These are phyloP conservation scores for Collybiopsis luxurians DNA, from an alignment of 768 basidiomycete genomes.

Conservation along the genomic window DNA sequence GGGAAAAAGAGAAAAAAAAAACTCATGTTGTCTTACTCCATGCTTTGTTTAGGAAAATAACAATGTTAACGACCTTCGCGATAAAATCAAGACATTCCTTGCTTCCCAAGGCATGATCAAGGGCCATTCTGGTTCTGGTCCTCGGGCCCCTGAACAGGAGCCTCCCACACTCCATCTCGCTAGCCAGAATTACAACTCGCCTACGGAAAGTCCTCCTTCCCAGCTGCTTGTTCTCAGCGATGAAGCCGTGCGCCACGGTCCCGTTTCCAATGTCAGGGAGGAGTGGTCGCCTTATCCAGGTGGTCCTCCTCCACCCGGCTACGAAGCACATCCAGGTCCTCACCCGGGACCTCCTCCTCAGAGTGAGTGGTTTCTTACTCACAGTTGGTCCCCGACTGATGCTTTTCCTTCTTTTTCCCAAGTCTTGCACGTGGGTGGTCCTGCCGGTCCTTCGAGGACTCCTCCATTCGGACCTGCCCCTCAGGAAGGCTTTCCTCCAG, in stretches of 20 bases:
- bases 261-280: conserved; percentile 23
- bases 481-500: conserved; percentile 12
- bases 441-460: conserved; percentile 11
- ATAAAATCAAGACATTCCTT: conserved; percentile 77
- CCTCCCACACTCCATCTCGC: conserved; percentile 52
- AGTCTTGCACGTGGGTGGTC: conserved; percentile 19
- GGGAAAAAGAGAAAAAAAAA: neutral
- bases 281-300: conserved; percentile 8
- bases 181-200: conserved; percentile 37
- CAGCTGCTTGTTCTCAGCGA: conserved; percentile 22
- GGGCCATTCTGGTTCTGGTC: conserved; percentile 72
- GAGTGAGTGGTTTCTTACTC: neutral
- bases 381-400: neutral
- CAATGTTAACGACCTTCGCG: conserved; percentile 64
- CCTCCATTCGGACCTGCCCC: conserved; percentile 22
- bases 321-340: neutral
- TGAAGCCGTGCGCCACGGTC: conserved; percentile 14
- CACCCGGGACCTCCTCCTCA: neutral
- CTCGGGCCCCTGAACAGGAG: conserved; percentile 58
- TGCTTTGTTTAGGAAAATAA: conserved; percentile 79
- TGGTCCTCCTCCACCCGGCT: conserved; percentile 21
- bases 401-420: conserved; percentile 10
- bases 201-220: conserved; percentile 31
- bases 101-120: conserved; percentile 88
- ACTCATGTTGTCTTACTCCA: conserved; percentile 11